A percentile compares a stretch with the other conserved stretches of the same genome.
Evolutionary conservation across 2,329 filamentous ascomycete species (phyloP).

Genomic region (Epichloe sibirici): DNA sequence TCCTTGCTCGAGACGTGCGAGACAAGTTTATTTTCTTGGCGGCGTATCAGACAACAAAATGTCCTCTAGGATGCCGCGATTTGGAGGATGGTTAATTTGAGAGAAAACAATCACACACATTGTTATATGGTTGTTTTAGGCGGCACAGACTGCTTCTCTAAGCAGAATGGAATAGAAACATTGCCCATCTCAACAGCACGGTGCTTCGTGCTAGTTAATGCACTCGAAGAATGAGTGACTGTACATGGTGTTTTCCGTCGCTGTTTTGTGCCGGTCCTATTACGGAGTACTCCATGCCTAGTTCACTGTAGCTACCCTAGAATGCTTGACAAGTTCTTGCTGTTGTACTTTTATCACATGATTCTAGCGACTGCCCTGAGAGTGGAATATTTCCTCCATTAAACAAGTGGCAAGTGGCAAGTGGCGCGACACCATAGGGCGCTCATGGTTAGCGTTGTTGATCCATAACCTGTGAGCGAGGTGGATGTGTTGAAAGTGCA

Average conservation of each 20-base stretch:
- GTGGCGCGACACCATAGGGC: too few relatives aligned
- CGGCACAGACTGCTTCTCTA: not conserved
- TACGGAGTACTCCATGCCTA: too few relatives aligned
- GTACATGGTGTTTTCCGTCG: not conserved
- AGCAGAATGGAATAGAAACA: conserved; percentile 1
- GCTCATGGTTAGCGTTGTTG: too few relatives aligned
- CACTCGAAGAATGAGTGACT: too few relatives aligned
- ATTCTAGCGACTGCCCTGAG: too few relatives aligned
- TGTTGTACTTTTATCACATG: too few relatives aligned
- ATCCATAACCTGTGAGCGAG: too few relatives aligned
- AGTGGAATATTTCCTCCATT: too few relatives aligned
- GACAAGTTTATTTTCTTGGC: not conserved
- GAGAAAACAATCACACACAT: not conserved
- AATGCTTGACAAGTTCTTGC: too few relatives aligned
- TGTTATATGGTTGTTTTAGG: not conserved
- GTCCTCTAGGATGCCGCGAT: not conserved
- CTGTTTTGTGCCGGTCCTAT: not conserved
- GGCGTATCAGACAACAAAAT: not conserved
- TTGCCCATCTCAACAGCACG: not conserved
- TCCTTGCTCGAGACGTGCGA: not conserved
- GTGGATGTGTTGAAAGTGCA: too few relatives aligned
- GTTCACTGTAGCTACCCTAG: too few relatives aligned
- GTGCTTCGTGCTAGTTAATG: not conserved
- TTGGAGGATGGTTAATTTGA: not conserved
- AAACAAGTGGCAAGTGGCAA: too few relatives aligned